Base-by-base conservation (phyloP, 2,329 filamentous ascomycete species). In the Aspergillus bombycis region DNA sequence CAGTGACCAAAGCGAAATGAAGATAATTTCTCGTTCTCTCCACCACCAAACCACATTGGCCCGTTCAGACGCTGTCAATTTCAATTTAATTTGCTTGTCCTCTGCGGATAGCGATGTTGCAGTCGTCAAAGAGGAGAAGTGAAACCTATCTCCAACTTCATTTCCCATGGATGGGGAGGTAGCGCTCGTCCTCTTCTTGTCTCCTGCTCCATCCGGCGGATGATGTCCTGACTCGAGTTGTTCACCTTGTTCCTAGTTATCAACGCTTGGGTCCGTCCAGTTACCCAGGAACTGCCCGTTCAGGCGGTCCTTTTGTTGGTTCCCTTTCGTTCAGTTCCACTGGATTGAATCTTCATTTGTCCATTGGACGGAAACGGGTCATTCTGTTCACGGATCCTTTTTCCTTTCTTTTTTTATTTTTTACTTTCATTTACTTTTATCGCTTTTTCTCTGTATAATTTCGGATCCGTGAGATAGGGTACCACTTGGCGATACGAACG, bases 401-500 rank as follows among this genome's bases (percentile, higher is more conserved):
- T 36, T 48, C 41, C 57, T 41, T n/a, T 30, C 12, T 7, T 30
- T 43, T 21, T 43, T 21, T 36, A 26, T 28, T 48, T 36, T 32
- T 9, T 7, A 36, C 16, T 26, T 38, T 34, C 16, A 23, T 14
- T 48, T 28, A 28, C n/a, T n/a, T 41, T n/a, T 41, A 41, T n/a
- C 19, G n/a, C 8, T n/a, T 8, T 8, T n/a, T n/a, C 12, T 11
- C 34, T 14, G 34, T 38, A 5, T 41, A 19, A 41, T 41, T 41
- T 41, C 19, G 19, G 38, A 19, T 16, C 6, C 12, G 7, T 1
- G 38, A 41, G 38, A 41, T 19, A n/a, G 26, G 7, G n/a, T 46
- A 53, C 50, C 57, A 58, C 50, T 55, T 55, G 52, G 30, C 52
- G 34, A 55, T 55, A 55, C 52, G 52, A 55, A 55, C 52, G 52